These are phyloP conservation scores for Monilinia vaccinii-corymbosi DNA, from an alignment of 2,329 filamentous ascomycete genomes.

Conservation along the genomic window DNA sequence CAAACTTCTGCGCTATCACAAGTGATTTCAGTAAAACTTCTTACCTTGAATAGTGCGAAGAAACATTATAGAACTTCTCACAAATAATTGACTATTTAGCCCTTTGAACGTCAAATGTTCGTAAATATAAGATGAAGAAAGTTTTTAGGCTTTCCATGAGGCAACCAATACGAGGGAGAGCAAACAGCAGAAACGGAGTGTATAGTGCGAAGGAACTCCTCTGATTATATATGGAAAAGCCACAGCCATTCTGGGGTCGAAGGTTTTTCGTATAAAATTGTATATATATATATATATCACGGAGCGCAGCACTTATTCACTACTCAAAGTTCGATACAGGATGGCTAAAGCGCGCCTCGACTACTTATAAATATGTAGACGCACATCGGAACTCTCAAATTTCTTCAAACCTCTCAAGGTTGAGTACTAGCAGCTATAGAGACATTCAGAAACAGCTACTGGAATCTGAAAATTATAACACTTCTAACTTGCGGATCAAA, in stretches of 20 bases:
- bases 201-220: background rate
- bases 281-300: background rate
- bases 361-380: background rate
- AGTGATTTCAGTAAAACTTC: background rate
- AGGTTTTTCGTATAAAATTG: background rate
- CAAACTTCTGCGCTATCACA: background rate
- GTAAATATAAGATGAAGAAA: background rate
- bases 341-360: background rate
- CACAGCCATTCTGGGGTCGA: too few relatives aligned
- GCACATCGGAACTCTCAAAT: background rate
- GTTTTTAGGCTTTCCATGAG: background rate
- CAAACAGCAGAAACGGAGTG: background rate
- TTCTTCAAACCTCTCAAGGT: background rate
- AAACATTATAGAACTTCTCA: background rate
- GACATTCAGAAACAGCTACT: too few relatives aligned
- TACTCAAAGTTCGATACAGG: background rate
- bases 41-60: background rate
- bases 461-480: background rate
- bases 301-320: background rate
- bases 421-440: too few relatives aligned
- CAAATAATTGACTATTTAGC: background rate
- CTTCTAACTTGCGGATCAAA: too few relatives aligned
- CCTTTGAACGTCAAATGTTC: background rate
- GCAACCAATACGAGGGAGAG: background rate
- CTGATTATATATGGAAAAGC: too few relatives aligned